These are phyloP conservation scores for Flaveria linearis DNA, from an alignment of 129 eudicot genomes.

Conservation along the genomic window DNA sequence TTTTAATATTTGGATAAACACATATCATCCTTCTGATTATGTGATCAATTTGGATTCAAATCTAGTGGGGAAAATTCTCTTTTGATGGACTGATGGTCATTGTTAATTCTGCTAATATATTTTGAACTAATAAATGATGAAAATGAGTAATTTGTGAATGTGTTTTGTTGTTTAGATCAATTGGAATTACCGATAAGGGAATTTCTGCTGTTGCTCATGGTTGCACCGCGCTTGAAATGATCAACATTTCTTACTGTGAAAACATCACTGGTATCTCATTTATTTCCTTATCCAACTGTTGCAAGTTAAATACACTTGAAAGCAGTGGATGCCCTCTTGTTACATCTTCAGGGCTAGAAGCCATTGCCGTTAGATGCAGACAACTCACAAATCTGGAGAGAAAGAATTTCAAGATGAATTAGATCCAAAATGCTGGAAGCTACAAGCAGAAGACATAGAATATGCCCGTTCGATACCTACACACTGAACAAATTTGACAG, in stretches of 20 bases:
- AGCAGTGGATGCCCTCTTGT: slow-evolving; percentile 89
- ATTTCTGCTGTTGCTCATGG: slow-evolving; percentile 73
- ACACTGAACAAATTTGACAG: no score
- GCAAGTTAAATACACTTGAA: slow-evolving; percentile 75
- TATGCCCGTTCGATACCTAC: background rate
- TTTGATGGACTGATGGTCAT: background rate
- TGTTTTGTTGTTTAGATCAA: slow-evolving; percentile 54
- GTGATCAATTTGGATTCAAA: background rate
- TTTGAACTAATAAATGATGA: background rate
- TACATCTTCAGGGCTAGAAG: slow-evolving; percentile 78
- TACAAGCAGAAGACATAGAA: slow-evolving; percentile 52
- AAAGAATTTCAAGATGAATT: slow-evolving; percentile 78
- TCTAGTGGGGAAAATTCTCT: background rate
- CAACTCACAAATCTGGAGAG: slow-evolving; percentile 72
- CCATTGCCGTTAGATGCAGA: slow-evolving; percentile 84
- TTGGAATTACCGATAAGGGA: slow-evolving; percentile 71
- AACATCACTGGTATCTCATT: slow-evolving; percentile 65
- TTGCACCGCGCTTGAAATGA: slow-evolving; percentile 66
- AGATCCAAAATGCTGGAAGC: slow-evolving; percentile 84
- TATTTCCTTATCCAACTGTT: slow-evolving; percentile 71
- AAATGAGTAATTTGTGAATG: slow-evolving; percentile 10
- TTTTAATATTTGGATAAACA: background rate
- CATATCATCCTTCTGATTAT: background rate
- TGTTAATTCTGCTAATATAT: background rate
- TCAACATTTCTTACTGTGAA: slow-evolving; percentile 73